Conservation (phyloP, 305 asterid species). For the Rubia balearica region DNA sequence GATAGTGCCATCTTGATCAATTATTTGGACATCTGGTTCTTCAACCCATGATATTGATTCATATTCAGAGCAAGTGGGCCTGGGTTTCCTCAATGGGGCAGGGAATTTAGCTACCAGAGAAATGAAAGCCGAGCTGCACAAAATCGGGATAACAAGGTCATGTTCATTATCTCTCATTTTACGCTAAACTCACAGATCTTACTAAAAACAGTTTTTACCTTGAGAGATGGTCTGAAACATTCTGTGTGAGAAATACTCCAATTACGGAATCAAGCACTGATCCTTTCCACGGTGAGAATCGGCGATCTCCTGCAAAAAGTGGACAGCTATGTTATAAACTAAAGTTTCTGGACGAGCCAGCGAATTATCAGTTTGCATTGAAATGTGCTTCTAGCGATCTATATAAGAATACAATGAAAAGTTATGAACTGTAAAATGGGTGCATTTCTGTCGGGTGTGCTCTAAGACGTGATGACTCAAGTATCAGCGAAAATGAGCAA, state of each 20-base stretch:
- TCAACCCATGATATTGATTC: constrained; percentile 31
- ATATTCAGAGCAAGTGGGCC: constrained; percentile 21
- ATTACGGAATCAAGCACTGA: constrained; percentile 95
- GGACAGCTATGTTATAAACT: neutral
- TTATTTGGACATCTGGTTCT: constrained; percentile 50
- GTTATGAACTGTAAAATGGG: neutral
- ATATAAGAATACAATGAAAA: neutral
- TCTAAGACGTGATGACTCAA: neutral
- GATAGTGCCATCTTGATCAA: constrained; percentile 60
- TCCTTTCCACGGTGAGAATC: constrained; percentile 95
- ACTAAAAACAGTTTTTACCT: constrained; percentile 43
- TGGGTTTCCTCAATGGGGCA: constrained; percentile 29
- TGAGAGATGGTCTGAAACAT: constrained; percentile 93
- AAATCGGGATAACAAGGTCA: constrained; percentile 16
- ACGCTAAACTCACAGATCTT: constrained; percentile 10
- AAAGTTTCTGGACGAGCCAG: neutral
- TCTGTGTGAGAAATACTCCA: constrained; percentile 95
- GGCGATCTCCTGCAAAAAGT: constrained; percentile 67
- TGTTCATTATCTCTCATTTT: constrained; percentile 11
- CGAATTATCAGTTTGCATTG: constrained; percentile 4
- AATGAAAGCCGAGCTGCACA: constrained; percentile 91
- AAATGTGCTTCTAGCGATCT: neutral
- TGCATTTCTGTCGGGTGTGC: neutral
- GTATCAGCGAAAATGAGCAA: neutral
- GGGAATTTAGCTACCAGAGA: constrained; percentile 87